Percentiles rank a stretch among this genome's conserved stretches.
Conservation (phyloP, 176 grass and related monocot genomes). For the Tillandsia leiboldiana region DNA sequence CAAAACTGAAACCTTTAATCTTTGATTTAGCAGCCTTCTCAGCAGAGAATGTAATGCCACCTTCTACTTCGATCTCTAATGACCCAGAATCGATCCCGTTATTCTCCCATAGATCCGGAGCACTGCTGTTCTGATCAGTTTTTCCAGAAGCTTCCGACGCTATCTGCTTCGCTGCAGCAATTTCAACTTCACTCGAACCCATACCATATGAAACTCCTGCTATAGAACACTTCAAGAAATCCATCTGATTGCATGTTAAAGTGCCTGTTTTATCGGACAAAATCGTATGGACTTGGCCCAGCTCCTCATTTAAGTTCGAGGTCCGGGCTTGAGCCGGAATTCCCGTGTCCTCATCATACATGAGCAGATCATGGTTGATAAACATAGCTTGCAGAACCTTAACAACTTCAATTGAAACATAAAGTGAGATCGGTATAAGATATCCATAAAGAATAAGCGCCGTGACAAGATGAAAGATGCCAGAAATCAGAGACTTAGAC, state of each 20-base stretch:
- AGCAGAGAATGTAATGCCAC: constrained; percentile 34
- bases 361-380: constrained; percentile 89
- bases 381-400: constrained; percentile 90
- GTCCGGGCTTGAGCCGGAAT: constrained; percentile 82
- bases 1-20: constrained; percentile 89
- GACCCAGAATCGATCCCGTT: constrained; percentile 21
- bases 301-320: constrained; percentile 95
- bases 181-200: constrained; percentile 83
- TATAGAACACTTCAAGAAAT: constrained; percentile 96
- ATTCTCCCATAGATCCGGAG: constrained; percentile 48
- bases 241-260: constrained; percentile 97
- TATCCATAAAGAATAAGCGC: constrained; percentile 98
- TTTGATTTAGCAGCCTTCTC: constrained; percentile 41
- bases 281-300: constrained; percentile 91
- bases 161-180: constrained; percentile 84
- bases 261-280: constrained; percentile 95
- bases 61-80: constrained; percentile 56
- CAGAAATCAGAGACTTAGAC: constrained; percentile 49
- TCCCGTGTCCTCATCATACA: constrained; percentile 92
- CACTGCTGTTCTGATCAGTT: constrained; percentile 28
- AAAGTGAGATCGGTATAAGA: constrained; percentile 89
- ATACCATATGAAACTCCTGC: constrained; percentile 80
- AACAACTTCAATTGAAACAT: constrained; percentile 93
- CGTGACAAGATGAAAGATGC: constrained; percentile 91
- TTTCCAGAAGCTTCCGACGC: constrained; percentile 35